Evolutionary conservation across 805 yeast species (phyloP), one percentile per base, ranked within the genome.

Genomic region (Saccharomycopsis malanga): DNA sequence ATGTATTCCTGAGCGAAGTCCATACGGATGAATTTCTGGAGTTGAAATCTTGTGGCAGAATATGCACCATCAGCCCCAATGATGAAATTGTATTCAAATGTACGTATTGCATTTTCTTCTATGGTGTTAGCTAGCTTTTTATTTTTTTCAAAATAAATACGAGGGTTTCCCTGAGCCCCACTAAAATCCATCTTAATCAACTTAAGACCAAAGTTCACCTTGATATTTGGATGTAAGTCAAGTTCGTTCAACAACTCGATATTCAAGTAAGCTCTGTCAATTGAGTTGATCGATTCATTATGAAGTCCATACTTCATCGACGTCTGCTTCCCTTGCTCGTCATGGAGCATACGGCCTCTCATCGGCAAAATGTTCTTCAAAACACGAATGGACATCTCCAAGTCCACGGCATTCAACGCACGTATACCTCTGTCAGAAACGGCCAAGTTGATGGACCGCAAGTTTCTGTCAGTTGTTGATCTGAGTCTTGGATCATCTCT

Each of bases 321-420:
- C 53, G 74, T 79, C 59, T 79, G 81, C 18, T 64, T 61, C 0
- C 94, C 95, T 10, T 69, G 57, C 12, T 64, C 42, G 53, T 81
- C 82, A 62, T 89, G 97, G 49, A 89, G 79, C 96, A 88, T 87
- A 37, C 97, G 70, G 1, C 95, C 96, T 36, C 74, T 66, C 91
- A 89, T 85, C 2, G 96, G 96, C 22, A 86, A 82, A 21, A 85
- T 74, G 36, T 76, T 74, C 27, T 68, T 64, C 52, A 83, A 58
- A 2, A 87, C 71, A 22, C 79, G 58, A 0, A 66, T 62, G 10
- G 83, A 77, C 69, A 87, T 69, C 12, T 66, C 71, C 0, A 65
- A 60, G 58, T 83, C 88, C 10, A 88, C 79, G 42, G 69, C 72
- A 48, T 70, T 65, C 58, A 89, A 63, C 0, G 96, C 83, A 23